Evolutionary conservation across 2,329 filamentous ascomycete species (phyloP), one percentile per base, ranked within the genome.

Genomic region (Dactylellina drechsleri): DNA sequence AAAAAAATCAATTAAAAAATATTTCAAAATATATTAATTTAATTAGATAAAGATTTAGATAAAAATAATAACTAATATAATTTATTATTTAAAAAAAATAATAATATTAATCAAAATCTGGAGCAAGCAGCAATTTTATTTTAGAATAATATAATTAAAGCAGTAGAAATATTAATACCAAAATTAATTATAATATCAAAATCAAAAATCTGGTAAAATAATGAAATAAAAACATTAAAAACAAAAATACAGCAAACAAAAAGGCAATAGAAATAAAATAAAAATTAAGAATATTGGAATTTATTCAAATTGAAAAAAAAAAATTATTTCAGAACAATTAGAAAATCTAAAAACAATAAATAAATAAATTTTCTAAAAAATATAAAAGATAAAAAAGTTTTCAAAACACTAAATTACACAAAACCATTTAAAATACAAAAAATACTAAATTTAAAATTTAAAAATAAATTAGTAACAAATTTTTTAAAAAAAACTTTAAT

Each of bases 101-200:
- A 41, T 41, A 41, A 41, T 41, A 41, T 7, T 41, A 50, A 50
- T 50, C 7, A 16, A 50, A 50, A 50, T 50, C 7, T 54, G 18
- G 18, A 20, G 15, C 26, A 20, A 26, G 6, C 18, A 54, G 6
- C 13, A 54, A 54, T 54, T 23, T n/a, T n/a, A n/a, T n/a, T n/a
- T n/a, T n/a, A n/a, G n/a, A n/a, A n/a, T n/a, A n/a, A n/a, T n/a
- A n/a, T n/a, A n/a, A n/a, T n/a, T n/a, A n/a, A n/a, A n/a, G n/a
- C n/a, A n/a, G n/a, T n/a, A n/a, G n/a, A n/a, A n/a, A n/a, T n/a
- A n/a, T n/a, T n/a, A n/a, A n/a, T n/a, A n/a, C n/a, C n/a, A n/a
- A n/a, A n/a, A n/a, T 62, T 47, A 50, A 18, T 68, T 62, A 45
- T 60, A 47, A 64, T 28, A 28, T 43, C 62, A 68, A 26, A 68